Evolutionary conservation across 108 stramenopile species (phyloP).

Genomic region (Cyclotella cryptica): DNA sequence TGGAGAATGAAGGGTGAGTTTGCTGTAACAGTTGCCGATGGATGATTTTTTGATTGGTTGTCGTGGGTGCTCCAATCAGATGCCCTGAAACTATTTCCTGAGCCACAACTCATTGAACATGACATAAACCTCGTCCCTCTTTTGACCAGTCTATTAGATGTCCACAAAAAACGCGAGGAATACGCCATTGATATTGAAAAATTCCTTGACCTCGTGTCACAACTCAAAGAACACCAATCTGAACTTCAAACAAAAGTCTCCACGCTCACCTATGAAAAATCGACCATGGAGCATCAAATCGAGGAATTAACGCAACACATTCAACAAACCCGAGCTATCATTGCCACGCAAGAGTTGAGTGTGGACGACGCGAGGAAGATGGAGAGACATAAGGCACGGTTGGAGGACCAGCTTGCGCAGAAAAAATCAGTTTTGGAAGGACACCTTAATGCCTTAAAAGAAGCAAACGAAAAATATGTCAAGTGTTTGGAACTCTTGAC

Average conservation of each 20-base stretch:
- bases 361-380: constrained; percentile 77
- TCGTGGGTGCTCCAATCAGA: no score
- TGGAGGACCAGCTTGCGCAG: constrained; percentile 72
- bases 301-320: constrained; percentile 46
- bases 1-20: constrained; percentile 77
- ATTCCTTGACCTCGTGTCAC: constrained; percentile 80
- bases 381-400: constrained; percentile 66
- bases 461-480: constrained; percentile 55
- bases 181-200: constrained; percentile 86
- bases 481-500: constrained; percentile 56
- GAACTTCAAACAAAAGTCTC: constrained; percentile 71
- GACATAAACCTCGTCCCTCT: background rate
- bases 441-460: constrained; percentile 55
- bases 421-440: constrained; percentile 42
- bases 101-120: no score
- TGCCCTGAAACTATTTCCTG: no score
- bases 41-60: background rate
- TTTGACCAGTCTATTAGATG: constrained; percentile 65
- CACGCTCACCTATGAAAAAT: constrained; percentile 60
- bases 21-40: no score
- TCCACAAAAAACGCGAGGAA: constrained; percentile 74
- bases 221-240: constrained; percentile 80
- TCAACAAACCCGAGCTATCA: constrained; percentile 52
- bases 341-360: constrained; percentile 69
- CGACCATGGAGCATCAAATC: constrained; percentile 62